Base-by-base conservation (phyloP, 257 asterid genomes). In the Oldenlandia corymbosa region DNA sequence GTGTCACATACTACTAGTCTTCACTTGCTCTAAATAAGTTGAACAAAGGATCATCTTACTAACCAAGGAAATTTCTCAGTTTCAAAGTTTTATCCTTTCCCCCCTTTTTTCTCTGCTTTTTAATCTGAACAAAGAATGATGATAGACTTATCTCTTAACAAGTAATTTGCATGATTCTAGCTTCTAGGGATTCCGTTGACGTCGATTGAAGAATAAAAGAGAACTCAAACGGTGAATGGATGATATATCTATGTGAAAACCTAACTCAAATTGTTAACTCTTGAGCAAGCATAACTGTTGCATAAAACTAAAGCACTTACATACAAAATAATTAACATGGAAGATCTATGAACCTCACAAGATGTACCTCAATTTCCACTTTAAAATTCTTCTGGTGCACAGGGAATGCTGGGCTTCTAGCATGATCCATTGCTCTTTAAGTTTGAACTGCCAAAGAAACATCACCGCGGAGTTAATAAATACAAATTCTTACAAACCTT, bases 361-460 rank as follows among this genome's bases (percentile, higher is more conserved):
- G 28, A 63, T 64, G 48, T 61, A 41, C 78, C 78, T 63, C 62
- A 27, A 73, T 68, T 50, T 68, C 74, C 42, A 54, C 60, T 10
- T 30, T 63, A 7, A 68, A 16, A 46, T 63, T 60, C 60, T 68
- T 68, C 54, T 68, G 74, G n/a, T 53, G 28, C 24, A 68, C 71
- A 7, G 78, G 78, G 55, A 68, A 73, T 41, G 51, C 59, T 10
- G 48, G 32, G 23, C 48, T 11, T 57, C 46, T 34, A 57, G 1
- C 46, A n/a, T n/a, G 24, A 20, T 34, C 46, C 62, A 57, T 57
- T 51, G 24, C 10, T 5, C 24, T 21, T 51, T 51, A 18, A 21
- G 24, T 18, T 23, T 51, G 31, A 51, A 24, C 60, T 49, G 55
- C 59, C 13, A 8, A 51, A 17, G 24, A 21, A 51, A 1, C 28